A percentile compares a stretch with the other conserved stretches of the same genome.
Evolutionary conservation across 2,329 filamentous ascomycete species (phyloP).

Genomic region (Nannizzia gypsea): DNA sequence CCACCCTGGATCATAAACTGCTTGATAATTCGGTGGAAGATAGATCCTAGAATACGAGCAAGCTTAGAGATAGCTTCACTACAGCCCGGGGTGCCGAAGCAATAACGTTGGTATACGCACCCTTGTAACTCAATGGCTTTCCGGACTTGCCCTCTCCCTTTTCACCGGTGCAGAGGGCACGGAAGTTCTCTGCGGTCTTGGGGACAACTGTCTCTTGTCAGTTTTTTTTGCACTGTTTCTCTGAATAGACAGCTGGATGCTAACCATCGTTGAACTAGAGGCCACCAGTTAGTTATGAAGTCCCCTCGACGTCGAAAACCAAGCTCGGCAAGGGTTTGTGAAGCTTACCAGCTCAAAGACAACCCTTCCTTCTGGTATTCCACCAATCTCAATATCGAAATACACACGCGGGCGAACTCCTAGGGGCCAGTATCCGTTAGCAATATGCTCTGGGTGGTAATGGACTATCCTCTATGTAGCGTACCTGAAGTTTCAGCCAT

Average conservation of each 20-base stretch:
- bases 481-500: conserved; percentile 31
- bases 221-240: background rate
- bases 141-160: conserved; percentile 70
- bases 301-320: background rate
- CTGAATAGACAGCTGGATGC: conserved; percentile 36
- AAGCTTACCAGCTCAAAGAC: conserved; percentile 65
- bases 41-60: conserved; percentile 46
- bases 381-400: conserved; percentile 82
- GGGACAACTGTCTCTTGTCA: conserved; percentile 45
- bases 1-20: conserved; percentile 98
- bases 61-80: background rate
- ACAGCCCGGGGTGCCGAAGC: background rate
- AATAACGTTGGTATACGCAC: conserved; percentile 19
- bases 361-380: conserved; percentile 61
- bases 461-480: background rate
- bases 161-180: conserved; percentile 66
- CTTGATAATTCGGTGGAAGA: conserved; percentile 96
- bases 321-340: background rate
- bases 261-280: conserved; percentile 39
- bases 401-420: conserved; percentile 58
- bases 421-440: background rate
- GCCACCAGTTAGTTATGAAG: background rate
- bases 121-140: conserved; percentile 84
- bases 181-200: conserved; percentile 80
- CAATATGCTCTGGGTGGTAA: background rate